Percentiles rank a stretch among this genome's conserved stretches.
These are phyloP conservation scores for Fagus sylvatica DNA, from an alignment of 306 rosid genomes.

Conservation along the genomic window DNA sequence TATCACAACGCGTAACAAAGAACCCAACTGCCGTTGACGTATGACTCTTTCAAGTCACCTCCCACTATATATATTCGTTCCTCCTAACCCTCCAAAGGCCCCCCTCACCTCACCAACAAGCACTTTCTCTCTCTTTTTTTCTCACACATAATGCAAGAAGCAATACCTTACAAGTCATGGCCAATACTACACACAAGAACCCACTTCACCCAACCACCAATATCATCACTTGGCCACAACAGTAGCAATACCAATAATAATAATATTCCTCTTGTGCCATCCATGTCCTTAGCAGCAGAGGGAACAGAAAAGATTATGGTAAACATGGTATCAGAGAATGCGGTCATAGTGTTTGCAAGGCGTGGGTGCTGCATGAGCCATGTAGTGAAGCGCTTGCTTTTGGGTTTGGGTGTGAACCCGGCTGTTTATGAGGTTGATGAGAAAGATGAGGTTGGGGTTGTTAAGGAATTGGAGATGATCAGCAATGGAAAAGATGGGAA, in stretches of 20 bases:
- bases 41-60: constrained; percentile 38
- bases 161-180: constrained; percentile 73
- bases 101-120: not conserved
- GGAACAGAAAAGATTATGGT: not conserved
- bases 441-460: constrained; percentile 38
- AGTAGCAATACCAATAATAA: not conserved
- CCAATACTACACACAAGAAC: constrained; percentile 22
- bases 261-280: not conserved
- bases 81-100: not conserved
- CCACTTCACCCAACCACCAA: constrained; percentile 6
- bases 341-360: constrained; percentile 52
- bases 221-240: too few species aligned
- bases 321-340: constrained; percentile 49
- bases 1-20: constrained; percentile 33
- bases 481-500: not conserved
- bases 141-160: constrained; percentile 53
- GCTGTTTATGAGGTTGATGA: constrained; percentile 57
- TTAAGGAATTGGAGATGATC: constrained; percentile 37
- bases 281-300: not conserved
- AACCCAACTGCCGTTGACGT: constrained; percentile 44
- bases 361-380: constrained; percentile 70
- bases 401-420: constrained; percentile 61
- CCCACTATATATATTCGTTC: constrained; percentile 18
- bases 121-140: not conserved
- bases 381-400: constrained; percentile 55